These are phyloP conservation scores for Tricholoma terreum DNA, from an alignment of 768 basidiomycete genomes.

Conservation along the genomic window DNA sequence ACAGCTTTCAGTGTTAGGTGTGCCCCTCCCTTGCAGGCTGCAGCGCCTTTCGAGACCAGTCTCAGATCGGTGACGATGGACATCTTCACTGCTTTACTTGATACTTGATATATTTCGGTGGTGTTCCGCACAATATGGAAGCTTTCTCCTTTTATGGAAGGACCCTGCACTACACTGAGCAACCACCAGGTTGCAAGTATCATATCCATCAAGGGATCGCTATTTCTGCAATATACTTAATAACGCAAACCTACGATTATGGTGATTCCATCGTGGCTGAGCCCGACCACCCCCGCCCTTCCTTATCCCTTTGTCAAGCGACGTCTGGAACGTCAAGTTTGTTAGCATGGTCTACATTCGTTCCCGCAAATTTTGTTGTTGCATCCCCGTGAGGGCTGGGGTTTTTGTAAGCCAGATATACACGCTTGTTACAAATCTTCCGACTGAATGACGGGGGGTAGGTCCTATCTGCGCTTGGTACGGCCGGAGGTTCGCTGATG, in stretches of 20 bases:
- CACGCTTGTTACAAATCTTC: too few species aligned
- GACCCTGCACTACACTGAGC: background rate
- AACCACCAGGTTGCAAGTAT: background rate
- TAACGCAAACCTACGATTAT: background rate
- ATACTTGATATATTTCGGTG: background rate
- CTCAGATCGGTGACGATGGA: background rate
- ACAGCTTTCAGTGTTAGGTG: too few species aligned
- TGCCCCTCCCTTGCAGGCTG: background rate
- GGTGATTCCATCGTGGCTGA: conserved; percentile 33
- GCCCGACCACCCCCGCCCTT: conserved; percentile 28
- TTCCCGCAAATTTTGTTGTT: conserved; percentile 60
- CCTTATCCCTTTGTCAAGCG: conserved; percentile 15
- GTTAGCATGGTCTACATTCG: conserved; percentile 48
- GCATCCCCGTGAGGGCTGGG: conserved; percentile 62
- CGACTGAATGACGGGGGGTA: conserved; percentile 20
- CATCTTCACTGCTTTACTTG: background rate
- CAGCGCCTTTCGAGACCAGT: background rate
- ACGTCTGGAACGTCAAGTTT: conserved; percentile 14
- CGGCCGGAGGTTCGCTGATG: conserved; percentile 42
- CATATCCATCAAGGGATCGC: background rate
- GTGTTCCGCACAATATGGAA: background rate
- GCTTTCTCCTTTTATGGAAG: background rate
- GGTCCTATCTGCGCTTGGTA: conserved; percentile 42
- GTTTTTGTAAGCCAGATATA: conserved; percentile 43
- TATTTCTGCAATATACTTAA: background rate